phyloP scores from a whole-genome alignment of 139 green algal genomes.

The Coelastrella sp. region DNA sequence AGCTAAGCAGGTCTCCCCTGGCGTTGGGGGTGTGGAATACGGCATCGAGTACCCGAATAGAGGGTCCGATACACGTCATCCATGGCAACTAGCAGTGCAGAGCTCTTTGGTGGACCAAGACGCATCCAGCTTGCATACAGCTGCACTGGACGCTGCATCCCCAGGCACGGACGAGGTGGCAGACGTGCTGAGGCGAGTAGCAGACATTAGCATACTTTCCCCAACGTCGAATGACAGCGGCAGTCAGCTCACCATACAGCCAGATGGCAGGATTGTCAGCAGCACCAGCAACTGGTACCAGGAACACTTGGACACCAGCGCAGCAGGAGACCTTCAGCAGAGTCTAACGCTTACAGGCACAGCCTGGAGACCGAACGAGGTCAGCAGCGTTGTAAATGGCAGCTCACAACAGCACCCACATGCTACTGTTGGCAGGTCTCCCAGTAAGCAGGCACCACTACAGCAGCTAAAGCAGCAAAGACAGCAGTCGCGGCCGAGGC shows the following conservation, averaged over 20 bases:
- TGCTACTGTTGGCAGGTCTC: background rate
- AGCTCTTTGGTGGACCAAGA: background rate
- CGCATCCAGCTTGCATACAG: background rate
- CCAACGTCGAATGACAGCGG: too few relatives aligned
- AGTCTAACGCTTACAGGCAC: background rate
- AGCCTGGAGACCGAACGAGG: background rate
- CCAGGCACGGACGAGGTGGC: background rate
- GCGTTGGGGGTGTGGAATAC: background rate
- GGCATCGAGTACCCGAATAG: too few relatives aligned
- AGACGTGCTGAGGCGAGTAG: background rate
- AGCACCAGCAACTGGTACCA: background rate
- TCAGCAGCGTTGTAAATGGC: too few relatives aligned
- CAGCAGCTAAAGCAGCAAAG: slow-evolving; percentile 6
- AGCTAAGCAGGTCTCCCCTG: background rate
- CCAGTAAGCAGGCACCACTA: background rate
- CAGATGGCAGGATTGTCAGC: background rate
- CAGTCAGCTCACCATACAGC: background rate
- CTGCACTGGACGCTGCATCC: background rate
- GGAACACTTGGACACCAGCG: background rate
- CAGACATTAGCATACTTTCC: too few relatives aligned
- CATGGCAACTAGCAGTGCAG: background rate
- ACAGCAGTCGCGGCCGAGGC: background rate
- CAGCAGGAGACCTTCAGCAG: background rate
- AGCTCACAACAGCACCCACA: background rate
- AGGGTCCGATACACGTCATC: too few relatives aligned